A percentile compares a stretch with the other conserved stretches of the same genome.
Evolutionary conservation across 2,329 filamentous ascomycete species (phyloP).

Genomic region (Clarireedia sp.): DNA sequence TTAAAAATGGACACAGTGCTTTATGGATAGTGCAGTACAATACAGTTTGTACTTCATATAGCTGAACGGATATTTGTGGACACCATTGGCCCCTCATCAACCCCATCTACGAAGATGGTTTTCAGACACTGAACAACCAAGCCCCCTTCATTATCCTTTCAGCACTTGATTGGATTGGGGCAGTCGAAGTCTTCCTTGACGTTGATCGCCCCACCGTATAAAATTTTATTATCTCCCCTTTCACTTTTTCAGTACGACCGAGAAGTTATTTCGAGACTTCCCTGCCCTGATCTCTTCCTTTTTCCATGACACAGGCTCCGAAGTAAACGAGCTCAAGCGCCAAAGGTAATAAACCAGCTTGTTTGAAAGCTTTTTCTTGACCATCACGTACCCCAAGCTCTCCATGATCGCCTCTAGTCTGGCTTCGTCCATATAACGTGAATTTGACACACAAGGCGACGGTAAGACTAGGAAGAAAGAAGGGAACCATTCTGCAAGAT

Average conservation of each 20-base stretch:
- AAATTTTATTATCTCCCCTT: background rate
- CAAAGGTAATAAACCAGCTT: conserved; percentile 91
- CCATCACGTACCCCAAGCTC: conserved; percentile 62
- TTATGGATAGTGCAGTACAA: too few relatives aligned
- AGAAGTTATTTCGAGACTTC: conserved; percentile 79
- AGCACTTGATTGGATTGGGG: conserved; percentile 22
- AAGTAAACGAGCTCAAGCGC: conserved; percentile 34
- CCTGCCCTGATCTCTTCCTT: conserved; percentile 77
- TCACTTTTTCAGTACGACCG: conserved; percentile 54
- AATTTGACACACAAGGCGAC: conserved; percentile 80
- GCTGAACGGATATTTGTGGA: too few relatives aligned
- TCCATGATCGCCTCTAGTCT: conserved; percentile 66
- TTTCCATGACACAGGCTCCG: conserved; percentile 30
- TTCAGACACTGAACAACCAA: too few relatives aligned
- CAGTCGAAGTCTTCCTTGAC: background rate
- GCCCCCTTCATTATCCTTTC: conserved; percentile 12
- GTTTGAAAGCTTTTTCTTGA: conserved; percentile 63
- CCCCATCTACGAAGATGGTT: conserved; percentile 5
- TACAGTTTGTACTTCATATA: too few relatives aligned
- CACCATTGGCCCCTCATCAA: too few relatives aligned
- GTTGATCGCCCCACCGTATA: background rate
- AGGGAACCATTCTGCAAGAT: conserved; percentile 42
- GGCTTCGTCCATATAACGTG: conserved; percentile 73
- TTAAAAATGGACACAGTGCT: too few relatives aligned
- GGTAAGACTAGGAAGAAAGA: conserved; percentile 85